Evolutionary conservation across 164 flowering plant species (phyloP).

Genomic region (Magnolia changhungtana): DNA sequence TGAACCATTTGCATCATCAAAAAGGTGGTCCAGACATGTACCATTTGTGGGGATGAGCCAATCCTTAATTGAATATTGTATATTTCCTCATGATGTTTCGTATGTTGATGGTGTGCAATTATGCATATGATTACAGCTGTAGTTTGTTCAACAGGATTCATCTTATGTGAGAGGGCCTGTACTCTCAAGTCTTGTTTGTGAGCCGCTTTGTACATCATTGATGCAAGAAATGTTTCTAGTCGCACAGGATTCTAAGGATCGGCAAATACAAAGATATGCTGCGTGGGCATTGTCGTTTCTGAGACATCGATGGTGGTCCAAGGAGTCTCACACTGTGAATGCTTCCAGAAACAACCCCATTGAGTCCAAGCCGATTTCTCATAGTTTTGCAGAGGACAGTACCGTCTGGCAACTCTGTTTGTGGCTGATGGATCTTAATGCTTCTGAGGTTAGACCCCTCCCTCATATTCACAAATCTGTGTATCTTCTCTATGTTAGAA

Average conservation of each 20-base stretch:
- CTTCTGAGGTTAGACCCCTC: constrained; percentile 41
- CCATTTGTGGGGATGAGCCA: neutral
- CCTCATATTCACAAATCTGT: neutral
- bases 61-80: neutral
- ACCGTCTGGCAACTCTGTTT: constrained; percentile 59
- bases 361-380: constrained; percentile 36
- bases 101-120: neutral
- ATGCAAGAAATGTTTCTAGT: constrained; percentile 86
- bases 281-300: constrained; percentile 94
- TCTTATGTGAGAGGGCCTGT: constrained; percentile 56
- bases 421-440: constrained; percentile 64
- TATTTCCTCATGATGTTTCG: neutral
- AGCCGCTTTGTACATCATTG: constrained; percentile 44
- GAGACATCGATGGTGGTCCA: constrained; percentile 48
- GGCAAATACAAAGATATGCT: constrained; percentile 67
- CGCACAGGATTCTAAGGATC: constrained; percentile 66
- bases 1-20: too few species aligned
- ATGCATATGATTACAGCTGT: constrained; percentile 6
- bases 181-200: constrained; percentile 55
- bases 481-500: too few species aligned
- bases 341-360: constrained; percentile 15
- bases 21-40: too few species aligned
- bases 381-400: constrained; percentile 60
- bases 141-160: constrained; percentile 42
- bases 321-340: constrained; percentile 28